phyloP scores from a whole-genome alignment of 192 early-diverging fungal genomes.

The Chytriomyces hyalinus region DNA sequence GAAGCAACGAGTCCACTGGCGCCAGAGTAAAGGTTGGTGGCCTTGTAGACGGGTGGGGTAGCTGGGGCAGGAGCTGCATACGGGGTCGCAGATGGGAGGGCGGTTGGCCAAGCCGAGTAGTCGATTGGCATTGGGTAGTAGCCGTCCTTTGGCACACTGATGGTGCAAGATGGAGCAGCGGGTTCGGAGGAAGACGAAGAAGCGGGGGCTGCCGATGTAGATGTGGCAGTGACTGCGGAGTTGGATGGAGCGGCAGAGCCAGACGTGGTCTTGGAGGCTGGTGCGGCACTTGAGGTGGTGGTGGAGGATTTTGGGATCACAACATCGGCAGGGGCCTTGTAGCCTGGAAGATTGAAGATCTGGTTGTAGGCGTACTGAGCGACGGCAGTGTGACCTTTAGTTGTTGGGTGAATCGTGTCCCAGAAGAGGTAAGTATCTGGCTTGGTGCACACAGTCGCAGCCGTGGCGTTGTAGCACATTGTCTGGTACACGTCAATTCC shows the following conservation, averaged over 20 bases:
- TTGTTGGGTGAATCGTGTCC: conserved; percentile 36
- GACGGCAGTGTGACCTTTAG: not conserved
- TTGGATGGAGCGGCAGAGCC: not conserved
- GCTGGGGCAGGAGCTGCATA: not conserved
- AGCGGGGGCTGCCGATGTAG: not conserved
- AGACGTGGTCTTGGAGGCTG: not conserved
- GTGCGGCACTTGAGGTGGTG: not conserved
- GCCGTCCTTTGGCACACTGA: not conserved
- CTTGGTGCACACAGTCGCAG: not conserved
- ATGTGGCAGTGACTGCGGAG: not conserved
- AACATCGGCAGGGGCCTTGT: not conserved
- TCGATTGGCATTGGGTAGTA: not conserved
- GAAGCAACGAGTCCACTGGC: not conserved
- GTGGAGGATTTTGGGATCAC: not conserved
- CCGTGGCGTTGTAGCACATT: not conserved
- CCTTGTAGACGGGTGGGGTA: not conserved
- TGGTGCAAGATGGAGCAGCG: not conserved
- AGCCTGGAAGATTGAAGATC: not conserved
- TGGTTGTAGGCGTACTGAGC: not conserved
- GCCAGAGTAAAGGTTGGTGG: not conserved
- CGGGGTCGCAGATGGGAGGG: not conserved
- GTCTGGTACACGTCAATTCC: not conserved
- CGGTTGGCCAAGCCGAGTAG: not conserved
- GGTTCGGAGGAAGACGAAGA: not conserved
- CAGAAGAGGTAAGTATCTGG: conserved; percentile 35